Evolutionary conservation across 2,329 filamentous ascomycete genomes (phyloP).

Genomic region (Blastomyces parvus): DNA sequence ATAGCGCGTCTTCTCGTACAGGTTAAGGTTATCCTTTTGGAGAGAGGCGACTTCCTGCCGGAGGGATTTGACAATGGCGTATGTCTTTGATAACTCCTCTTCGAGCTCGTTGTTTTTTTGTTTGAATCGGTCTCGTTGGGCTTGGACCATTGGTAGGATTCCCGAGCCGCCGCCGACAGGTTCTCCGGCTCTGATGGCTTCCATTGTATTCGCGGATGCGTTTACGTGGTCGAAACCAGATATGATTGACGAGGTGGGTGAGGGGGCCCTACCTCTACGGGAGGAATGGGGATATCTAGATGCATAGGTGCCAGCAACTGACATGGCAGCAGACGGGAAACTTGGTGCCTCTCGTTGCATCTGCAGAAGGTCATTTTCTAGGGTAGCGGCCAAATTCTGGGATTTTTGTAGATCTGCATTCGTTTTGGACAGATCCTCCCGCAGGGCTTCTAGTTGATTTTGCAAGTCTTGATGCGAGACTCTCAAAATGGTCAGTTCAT

Average conservation of each 20-base stretch:
- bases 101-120: conserved; percentile 88
- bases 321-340: conserved; percentile 77
- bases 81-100: conserved; percentile 74
- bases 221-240: conserved; percentile 78
- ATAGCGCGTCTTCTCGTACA: conserved; percentile 97
- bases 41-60: conserved; percentile 83
- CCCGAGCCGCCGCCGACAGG: conserved; percentile 67
- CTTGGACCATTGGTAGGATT: conserved; percentile 95
- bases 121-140: conserved; percentile 96
- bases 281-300: conserved; percentile 65
- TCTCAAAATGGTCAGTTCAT: conserved; percentile 83
- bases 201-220: conserved; percentile 42
- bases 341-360: conserved; percentile 74
- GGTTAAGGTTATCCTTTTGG: conserved; percentile 88
- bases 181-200: conserved; percentile 54
- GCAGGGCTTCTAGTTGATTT: conserved; percentile 63
- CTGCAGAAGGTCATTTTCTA: conserved; percentile 83
- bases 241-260: conserved; percentile 95
- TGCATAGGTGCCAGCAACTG: conserved; percentile 82
- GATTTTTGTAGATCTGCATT: conserved; percentile 81
- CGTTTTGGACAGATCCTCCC: conserved; percentile 72
- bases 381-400: conserved; percentile 71
- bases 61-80: conserved; percentile 72
- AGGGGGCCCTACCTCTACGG: conserved; percentile 61
- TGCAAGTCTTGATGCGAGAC: conserved; percentile 93